These are phyloP conservation scores for Fraxinus excelsior DNA, from an alignment of 257 asterid genomes.

Conservation along the genomic window DNA sequence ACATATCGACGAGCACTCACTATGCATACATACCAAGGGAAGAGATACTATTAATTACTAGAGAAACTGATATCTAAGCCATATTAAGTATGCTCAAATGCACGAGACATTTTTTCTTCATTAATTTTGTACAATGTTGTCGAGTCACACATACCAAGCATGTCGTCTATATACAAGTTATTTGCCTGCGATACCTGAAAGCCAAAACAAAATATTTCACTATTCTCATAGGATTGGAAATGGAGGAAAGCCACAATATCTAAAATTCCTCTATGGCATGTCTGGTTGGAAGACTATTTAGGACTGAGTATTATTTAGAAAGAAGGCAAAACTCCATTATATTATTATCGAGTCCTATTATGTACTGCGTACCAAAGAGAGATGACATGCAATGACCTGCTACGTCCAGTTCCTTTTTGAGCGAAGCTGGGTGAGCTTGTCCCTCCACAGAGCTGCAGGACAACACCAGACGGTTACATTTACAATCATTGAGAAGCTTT, in stretches of 20 bases:
- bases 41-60: constrained; percentile 7
- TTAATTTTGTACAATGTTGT: not conserved
- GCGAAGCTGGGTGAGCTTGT: constrained; percentile 80
- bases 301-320: too few relatives aligned
- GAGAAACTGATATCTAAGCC: not conserved
- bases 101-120: too few relatives aligned
- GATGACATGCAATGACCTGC: not conserved
- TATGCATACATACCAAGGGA: constrained; percentile 18
- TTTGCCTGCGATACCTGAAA: too few relatives aligned
- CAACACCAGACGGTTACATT: constrained; percentile 1
- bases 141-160: too few relatives aligned
- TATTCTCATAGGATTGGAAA: not conserved
- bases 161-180: too few relatives aligned
- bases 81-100: too few relatives aligned
- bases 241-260: too few relatives aligned
- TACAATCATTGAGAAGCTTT: not conserved
- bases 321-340: not conserved
- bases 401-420: constrained; percentile 83
- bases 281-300: too few relatives aligned
- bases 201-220: too few relatives aligned
- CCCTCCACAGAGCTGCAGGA: constrained; percentile 84
- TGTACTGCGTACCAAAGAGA: constrained; percentile 12
- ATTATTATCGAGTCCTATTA: not conserved
- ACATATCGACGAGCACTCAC: constrained; percentile 27
- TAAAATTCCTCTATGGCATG: too few relatives aligned